Base-by-base conservation (phyloP, 306 rosid species). In the Medicago ruthenica region DNA sequence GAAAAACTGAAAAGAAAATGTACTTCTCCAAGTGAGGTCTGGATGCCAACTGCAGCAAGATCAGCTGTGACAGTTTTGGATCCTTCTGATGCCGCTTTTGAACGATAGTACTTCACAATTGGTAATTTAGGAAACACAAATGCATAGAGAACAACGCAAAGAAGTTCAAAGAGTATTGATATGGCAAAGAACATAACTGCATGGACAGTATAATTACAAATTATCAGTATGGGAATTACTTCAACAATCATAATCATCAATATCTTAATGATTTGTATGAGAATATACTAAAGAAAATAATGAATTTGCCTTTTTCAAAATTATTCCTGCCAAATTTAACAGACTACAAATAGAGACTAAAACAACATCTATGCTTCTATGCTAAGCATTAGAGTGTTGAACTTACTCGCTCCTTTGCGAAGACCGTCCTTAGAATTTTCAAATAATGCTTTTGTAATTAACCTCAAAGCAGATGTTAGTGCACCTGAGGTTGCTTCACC, bases 401-500 rank as follows among this genome's bases (percentile, higher is more conserved):
- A 76, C 93, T 21, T 89, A 92, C 97, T 83, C 14, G 97, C 86
- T 15, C 97, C 98, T 70, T 89, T 95, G 76, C 93, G 96, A 85
- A 95, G 97, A 64, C 99, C 99, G 3, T 86, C 13, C 9, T 79
- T 45, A 37, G 82, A 75, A 55, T 86, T 85, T 79, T 90, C 91
- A 17, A 95, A 92, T 31, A 86, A 89, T 1, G 81, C 80, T 83
- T 83, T 90, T 39, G 98, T 92, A 54, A 90, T 27, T 12, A 92
- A 67, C 80, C 97, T 90, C 82, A 67, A 67, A 95, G 20, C 44
- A 22, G 77, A 67, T 21, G 93, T 81, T 27, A 95, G 77, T 58
- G 91, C 96, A 17, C 99, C 97, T 6, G 99, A 81, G 12, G 96
- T 97, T 67, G 88, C 96, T 70, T 82, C 45, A 48, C 99, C 99